Conservation (phyloP, 108 stramenopile genomes). For the Schizochytrium sp. region DNA sequence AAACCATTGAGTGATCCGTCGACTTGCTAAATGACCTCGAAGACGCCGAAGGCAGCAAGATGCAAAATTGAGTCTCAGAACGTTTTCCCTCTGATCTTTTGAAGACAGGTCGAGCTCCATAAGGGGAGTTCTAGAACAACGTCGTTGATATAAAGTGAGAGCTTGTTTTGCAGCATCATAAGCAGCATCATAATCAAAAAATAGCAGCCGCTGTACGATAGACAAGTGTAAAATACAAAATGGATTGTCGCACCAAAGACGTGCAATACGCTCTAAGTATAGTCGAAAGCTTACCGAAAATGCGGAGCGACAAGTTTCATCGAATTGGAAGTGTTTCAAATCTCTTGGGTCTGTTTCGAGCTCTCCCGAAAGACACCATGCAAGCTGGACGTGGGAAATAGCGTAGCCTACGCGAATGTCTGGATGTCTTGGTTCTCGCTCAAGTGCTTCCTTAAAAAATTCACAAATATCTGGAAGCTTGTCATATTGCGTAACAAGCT, state of each 20-base stretch:
- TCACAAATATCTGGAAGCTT: background rate
- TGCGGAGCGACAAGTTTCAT: background rate
- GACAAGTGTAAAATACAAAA: background rate
- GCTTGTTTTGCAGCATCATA: background rate
- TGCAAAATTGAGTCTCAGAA: too few relatives aligned
- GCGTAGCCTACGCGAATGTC: background rate
- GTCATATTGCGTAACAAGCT: background rate
- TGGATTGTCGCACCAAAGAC: background rate
- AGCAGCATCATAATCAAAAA: background rate
- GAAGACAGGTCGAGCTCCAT: too few relatives aligned
- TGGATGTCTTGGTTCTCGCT: background rate
- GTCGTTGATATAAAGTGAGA: background rate
- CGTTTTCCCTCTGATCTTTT: too few relatives aligned
- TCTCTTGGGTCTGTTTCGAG: background rate
- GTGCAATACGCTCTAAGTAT: background rate
- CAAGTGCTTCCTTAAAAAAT: background rate
- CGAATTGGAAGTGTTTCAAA: background rate
- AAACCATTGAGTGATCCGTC: too few relatives aligned
- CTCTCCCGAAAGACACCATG: background rate
- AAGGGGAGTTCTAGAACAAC: too few relatives aligned
- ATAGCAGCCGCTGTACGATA: background rate
- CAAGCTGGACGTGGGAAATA: background rate
- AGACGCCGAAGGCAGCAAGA: too few relatives aligned
- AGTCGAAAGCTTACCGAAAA: background rate
- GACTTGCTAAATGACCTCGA: too few relatives aligned